Evolutionary conservation across 257 asterid species (phyloP).

Genomic region (Nicotiana knightiana): DNA sequence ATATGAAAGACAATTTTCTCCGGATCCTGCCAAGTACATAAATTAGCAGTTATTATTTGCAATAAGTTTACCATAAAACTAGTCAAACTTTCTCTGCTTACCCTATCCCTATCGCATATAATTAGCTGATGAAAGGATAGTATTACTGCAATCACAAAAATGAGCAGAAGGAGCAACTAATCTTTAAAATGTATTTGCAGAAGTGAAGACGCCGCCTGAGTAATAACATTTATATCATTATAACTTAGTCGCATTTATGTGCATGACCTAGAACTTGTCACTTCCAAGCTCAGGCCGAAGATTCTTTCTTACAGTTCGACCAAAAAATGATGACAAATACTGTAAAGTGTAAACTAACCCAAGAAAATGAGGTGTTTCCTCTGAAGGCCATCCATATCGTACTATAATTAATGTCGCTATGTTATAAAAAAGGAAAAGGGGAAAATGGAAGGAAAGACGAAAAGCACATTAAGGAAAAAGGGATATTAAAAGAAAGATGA

Average conservation of each 20-base stretch:
- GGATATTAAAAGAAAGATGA: not conserved
- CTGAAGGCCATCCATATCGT: not conserved
- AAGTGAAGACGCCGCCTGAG: not conserved
- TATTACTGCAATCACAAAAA: not conserved
- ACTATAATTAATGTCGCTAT: not conserved
- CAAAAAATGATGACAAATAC: not conserved
- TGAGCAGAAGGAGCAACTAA: not conserved
- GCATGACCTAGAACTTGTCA: not conserved
- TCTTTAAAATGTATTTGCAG: not conserved
- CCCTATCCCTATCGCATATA: not conserved
- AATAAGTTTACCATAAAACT: too few species aligned
- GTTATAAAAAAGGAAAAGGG: not conserved
- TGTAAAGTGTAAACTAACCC: not conserved
- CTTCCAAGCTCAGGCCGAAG: not conserved
- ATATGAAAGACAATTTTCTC: conserved; percentile 74
- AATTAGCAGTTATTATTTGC: not conserved
- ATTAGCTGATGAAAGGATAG: not conserved
- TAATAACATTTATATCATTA: not conserved
- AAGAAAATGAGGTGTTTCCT: not conserved
- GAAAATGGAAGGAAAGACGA: not conserved
- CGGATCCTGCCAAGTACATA: conserved; percentile 52
- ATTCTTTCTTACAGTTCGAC: not conserved
- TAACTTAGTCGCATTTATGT: not conserved
- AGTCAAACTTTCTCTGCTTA: not conserved
- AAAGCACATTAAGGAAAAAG: not conserved